A percentile compares a stretch with the other conserved stretches of the same genome.
Evolutionary conservation across 1,284 basidiomycete genomes (phyloP).

Genomic region (Malassezia psittaci): DNA sequence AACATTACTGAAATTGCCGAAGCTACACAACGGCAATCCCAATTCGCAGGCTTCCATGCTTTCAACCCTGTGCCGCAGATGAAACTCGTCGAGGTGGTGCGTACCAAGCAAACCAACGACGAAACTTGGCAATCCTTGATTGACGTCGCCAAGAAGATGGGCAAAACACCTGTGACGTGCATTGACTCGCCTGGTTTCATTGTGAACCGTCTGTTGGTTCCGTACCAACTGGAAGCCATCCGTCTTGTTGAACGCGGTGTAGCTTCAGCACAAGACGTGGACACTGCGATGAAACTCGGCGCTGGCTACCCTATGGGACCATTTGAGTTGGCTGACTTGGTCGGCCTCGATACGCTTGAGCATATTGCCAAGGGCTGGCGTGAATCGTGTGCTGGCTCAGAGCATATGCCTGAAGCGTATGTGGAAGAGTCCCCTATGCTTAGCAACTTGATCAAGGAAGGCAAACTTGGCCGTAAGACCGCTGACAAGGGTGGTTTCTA

Average conservation of each 20-base stretch:
- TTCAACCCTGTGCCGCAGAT: conserved; percentile 53
- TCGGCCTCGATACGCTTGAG: conserved; percentile 51
- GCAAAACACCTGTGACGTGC: conserved; percentile 54
- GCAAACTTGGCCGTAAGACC: conserved; percentile 54
- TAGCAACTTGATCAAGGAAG: conserved; percentile 53
- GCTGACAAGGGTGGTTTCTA: conserved; percentile 51
- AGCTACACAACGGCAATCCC: conserved; percentile 27
- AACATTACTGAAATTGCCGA: conserved; percentile 53
- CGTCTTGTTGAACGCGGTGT: conserved; percentile 56
- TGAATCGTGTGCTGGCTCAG: conserved; percentile 49
- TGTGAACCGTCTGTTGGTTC: conserved; percentile 53
- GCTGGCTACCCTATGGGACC: conserved; percentile 53
- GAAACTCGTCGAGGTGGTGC: conserved; percentile 55
- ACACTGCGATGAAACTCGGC: conserved; percentile 57
- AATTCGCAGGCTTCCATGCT: conserved; percentile 52
- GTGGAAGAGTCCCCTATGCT: conserved; percentile 51
- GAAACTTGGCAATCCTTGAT: conserved; percentile 51
- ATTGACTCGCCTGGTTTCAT: conserved; percentile 53
- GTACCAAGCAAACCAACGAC: conserved; percentile 51
- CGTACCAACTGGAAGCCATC: conserved; percentile 55
- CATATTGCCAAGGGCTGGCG: conserved; percentile 55
- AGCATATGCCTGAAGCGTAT: conserved; percentile 50
- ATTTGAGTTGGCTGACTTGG: conserved; percentile 55
- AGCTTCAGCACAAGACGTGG: conserved; percentile 55
- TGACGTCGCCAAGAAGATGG: conserved; percentile 52